phyloP scores from a whole-genome alignment of 345 rosid genomes.

The Rhodomyrtus tomentosa region DNA sequence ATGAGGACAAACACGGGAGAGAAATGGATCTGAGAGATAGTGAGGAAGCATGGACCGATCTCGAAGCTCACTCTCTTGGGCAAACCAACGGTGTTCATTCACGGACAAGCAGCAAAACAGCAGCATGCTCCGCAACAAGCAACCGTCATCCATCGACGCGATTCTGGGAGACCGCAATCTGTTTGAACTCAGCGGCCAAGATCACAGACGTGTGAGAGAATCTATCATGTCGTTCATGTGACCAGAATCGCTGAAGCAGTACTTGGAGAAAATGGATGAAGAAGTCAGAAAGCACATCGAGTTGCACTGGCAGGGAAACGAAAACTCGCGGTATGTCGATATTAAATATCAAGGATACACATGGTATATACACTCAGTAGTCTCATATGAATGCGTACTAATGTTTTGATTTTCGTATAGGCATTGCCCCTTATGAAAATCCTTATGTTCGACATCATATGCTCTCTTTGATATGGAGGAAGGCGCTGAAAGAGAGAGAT shows the following conservation, averaged over 20 bases:
- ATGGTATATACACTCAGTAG: background rate
- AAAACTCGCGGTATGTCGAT: conserved; percentile 14
- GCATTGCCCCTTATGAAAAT: conserved; percentile 40
- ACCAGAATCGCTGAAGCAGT: conserved; percentile 42
- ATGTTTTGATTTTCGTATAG: background rate
- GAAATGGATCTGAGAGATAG: conserved; percentile 21
- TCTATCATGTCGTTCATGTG: conserved; percentile 33
- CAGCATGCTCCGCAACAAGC: conserved; percentile 14
- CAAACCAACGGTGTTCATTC: conserved; percentile 25
- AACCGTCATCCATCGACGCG: conserved; percentile 10
- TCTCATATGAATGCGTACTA: background rate
- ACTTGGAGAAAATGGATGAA: conserved; percentile 35
- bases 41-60: conserved; percentile 28
- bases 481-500: conserved; percentile 17
- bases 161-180: conserved; percentile 29
- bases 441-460: conserved; percentile 41
- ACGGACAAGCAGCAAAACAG: conserved; percentile 34
- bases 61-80: conserved; percentile 42
- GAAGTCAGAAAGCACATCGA: conserved; percentile 34
- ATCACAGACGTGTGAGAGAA: conserved; percentile 33
- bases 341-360: background rate
- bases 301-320: conserved; percentile 32
- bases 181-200: conserved; percentile 22
- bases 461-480: conserved; percentile 32
- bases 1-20: conserved; percentile 41